Base-by-base conservation (phyloP, 73 alveolate species). In the Breviolum minutum region DNA sequence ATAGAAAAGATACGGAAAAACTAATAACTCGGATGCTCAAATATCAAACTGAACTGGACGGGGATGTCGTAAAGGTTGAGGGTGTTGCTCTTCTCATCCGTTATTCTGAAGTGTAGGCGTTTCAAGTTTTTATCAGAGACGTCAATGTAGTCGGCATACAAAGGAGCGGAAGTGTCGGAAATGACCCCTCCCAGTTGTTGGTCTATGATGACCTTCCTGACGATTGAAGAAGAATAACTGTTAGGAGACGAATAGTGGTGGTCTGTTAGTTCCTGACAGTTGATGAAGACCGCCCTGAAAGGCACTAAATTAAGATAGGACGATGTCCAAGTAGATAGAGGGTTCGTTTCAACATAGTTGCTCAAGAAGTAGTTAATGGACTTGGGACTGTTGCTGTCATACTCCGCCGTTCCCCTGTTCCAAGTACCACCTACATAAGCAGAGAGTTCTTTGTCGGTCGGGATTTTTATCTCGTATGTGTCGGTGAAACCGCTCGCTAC, bases 141-240 rank as follows among this genome's bases (percentile, higher is more conserved):
- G 63, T 77, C 63, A 27, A 77, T 77, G 24, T 29, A 77, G 86
- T 77, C 63, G 10, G n/a, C 86, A 27, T 20, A 11, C 61, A 77
- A 16, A 27, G 86, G 24, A 8, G 27, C 63, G 63, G 19, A 63
- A n/a, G 62, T 63, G 30, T 77, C 86, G 30, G n/a, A 27, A 63
- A 77, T 63, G 30, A 77, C 63, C 7, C 86, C 86, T 1, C 86
- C 86, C 19, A 77, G 86, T 27, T 77, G 86, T 30, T 77, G 86
- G 63, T 77, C 63, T 29, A 77, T 77, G 11, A 27, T 14, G 27
- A 77, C 30, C 30, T 77, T 77, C 10, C 86, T 61, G 86, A 77
- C 27, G n/a, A 77, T 77, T 11, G 86, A 77, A 77, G 86, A 77
- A 1, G 86, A 77, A 77, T n/a, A 77, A 27, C 63, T 16, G 8